Evolutionary conservation across 164 flowering plant genomes (phyloP).

Genomic region (Magnolia kwangsiensis): DNA sequence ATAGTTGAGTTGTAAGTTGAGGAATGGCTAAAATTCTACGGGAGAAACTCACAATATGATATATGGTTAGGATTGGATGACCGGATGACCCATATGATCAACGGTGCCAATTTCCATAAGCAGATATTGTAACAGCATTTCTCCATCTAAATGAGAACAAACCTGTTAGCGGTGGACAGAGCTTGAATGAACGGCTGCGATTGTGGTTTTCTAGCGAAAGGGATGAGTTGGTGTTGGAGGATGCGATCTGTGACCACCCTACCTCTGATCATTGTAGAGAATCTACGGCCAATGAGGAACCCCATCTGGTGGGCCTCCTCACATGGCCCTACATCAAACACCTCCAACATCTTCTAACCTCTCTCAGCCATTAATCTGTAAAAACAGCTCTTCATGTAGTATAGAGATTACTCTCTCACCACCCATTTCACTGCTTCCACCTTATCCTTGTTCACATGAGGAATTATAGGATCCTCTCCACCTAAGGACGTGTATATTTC

Average conservation of each 20-base stretch:
- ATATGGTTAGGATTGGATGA: too few species aligned
- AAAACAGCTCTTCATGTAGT: too few species aligned
- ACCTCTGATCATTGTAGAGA: constrained; percentile 52
- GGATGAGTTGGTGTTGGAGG: constrained; percentile 63
- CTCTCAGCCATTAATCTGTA: background rate
- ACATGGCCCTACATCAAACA: constrained; percentile 75
- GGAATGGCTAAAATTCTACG: too few species aligned
- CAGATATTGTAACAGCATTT: too few species aligned
- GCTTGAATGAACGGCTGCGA: constrained; percentile 40
- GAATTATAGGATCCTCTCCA: background rate
- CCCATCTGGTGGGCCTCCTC: constrained; percentile 54
- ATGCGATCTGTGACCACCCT: constrained; percentile 59
- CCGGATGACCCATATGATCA: too few species aligned
- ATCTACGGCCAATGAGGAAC: constrained; percentile 55
- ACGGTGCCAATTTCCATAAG: too few species aligned
- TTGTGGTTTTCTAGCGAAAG: constrained; percentile 43
- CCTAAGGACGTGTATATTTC: background rate
- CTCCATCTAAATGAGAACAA: too few species aligned
- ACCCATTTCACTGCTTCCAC: background rate
- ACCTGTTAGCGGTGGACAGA: constrained; percentile 40
- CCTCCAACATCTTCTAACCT: constrained; percentile 35
- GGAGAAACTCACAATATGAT: too few species aligned
- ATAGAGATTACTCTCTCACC: background rate
- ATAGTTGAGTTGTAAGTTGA: too few species aligned
- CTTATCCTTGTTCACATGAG: background rate